Evolutionary conservation across 106 monocot genomes (phyloP), one percentile per base, ranked within the genome.

Genomic region (Allium sativum): DNA sequence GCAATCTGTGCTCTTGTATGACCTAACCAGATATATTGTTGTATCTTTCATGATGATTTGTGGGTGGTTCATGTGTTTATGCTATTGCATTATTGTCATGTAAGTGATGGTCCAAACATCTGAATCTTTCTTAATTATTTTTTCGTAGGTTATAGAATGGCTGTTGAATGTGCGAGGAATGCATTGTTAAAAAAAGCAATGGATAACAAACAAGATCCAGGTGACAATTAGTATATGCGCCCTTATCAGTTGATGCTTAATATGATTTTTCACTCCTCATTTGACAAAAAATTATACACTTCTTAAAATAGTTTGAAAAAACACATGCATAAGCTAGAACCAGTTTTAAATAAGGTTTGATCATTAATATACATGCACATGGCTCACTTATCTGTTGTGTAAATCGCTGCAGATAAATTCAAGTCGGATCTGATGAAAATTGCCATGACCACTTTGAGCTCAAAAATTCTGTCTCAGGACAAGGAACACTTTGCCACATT

Each of bases 401-500:
- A 47, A 6, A 18, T 8, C 19, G 45, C 50, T 82, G 71, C 79
- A 98, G 96, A 88, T 50, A 91, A 91, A 52, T 98, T 91, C 62
- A 88, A 70, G 51, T 68, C 77, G 20, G 96, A 98, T 80, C 70
- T 98, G 65, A 80, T 91, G 90, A 98, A 91, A 11, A 98, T 98
- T 62, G 96, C 96, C 12, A 91, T 73, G 87, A 98, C 96, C 51
- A 98, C 96, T 46, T 69, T 98, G 66, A 84, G 96, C 65, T 98
- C 96, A 22, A 98, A 98, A 66, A 98, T 98, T 64, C 79, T 98
- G 40, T 87, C 90, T 15, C 90, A 98, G 72, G 96, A 98, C 65
- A 98, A 91, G 65, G 96, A 98, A 16, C 88, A 98, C 64, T 98
- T 98, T 72, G 96, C 96, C 45, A 82, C 79, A 61, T 72, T 98